Percentiles rank a stretch among this genome's conserved stretches.
Conservation (phyloP, 108 stramenopile genomes). For the Nitzschia sp. region DNA sequence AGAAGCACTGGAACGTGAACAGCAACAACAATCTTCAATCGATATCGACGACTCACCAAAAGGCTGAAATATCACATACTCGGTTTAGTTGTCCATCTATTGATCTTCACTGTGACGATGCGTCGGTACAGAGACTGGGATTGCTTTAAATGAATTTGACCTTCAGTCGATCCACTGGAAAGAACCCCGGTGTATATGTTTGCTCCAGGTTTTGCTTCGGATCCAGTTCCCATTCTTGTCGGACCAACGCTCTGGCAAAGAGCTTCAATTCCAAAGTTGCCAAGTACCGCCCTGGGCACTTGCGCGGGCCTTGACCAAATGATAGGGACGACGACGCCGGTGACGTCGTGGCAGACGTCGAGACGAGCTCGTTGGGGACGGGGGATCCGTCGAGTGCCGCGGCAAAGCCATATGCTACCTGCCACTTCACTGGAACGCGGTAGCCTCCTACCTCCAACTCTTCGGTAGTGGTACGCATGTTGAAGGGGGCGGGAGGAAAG, state of each 20-base stretch:
- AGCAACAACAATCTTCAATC: conserved; percentile 17
- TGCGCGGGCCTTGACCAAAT: conserved; percentile 38
- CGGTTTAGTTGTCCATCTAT: no score
- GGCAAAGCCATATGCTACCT: conserved; percentile 32
- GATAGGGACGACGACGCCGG: conserved; percentile 11
- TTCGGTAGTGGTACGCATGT: conserved; percentile 28
- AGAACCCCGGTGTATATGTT: conserved; percentile 35
- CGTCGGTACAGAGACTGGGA: no score
- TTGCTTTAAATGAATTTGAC: conserved; percentile 7
- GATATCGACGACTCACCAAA: no score
- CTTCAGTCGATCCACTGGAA: conserved; percentile 27
- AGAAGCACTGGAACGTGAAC: conserved; percentile 36
- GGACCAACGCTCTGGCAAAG: conserved; percentile 19
- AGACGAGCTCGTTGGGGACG: not conserved
- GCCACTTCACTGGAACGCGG: conserved; percentile 21
- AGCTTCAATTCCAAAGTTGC: conserved; percentile 21
- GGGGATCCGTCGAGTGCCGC: conserved; percentile 27
- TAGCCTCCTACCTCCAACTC: conserved; percentile 25
- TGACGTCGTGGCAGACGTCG: not conserved
- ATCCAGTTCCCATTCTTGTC: conserved; percentile 28
- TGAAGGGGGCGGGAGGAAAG: conserved; percentile 39
- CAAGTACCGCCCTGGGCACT: conserved; percentile 37
- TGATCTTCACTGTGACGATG: no score
- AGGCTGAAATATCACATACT: no score
- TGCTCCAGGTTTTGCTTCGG: conserved; percentile 31